Percentiles rank a stretch among this genome's conserved stretches.
Evolutionary conservation across 1,284 basidiomycete species (phyloP).

Genomic region (Austroboletus novae-zelandiae): DNA sequence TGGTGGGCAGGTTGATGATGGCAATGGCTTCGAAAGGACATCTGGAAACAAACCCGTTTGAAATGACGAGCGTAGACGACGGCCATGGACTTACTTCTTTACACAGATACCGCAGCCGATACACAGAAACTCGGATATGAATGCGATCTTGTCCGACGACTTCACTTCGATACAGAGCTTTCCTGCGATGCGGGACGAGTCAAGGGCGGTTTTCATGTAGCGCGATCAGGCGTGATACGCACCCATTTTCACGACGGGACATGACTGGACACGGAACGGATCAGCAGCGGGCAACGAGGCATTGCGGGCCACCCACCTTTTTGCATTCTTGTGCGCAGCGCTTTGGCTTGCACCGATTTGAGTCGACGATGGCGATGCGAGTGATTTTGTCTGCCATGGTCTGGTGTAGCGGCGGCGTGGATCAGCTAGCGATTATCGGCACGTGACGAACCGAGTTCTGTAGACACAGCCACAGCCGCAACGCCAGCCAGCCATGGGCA

Average conservation of each 20-base stretch:
- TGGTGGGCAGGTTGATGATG: conserved; percentile 97
- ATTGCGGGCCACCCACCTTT: conserved; percentile 51
- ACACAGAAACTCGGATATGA: conserved; percentile 95
- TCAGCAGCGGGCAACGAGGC: neutral
- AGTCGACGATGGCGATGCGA: conserved; percentile 91
- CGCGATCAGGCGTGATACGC: conserved; percentile 28
- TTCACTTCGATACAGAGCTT: conserved; percentile 98
- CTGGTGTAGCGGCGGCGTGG: neutral
- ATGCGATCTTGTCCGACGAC: conserved; percentile 90
- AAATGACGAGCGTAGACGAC: conserved; percentile 8
- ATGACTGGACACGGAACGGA: conserved; percentile 57
- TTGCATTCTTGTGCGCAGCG: conserved; percentile 90
- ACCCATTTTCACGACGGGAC: conserved; percentile 99
- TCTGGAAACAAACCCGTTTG: conserved; percentile 41
- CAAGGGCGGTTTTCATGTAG: neutral
- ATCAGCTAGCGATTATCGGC: neutral
- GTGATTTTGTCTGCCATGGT: conserved; percentile 88
- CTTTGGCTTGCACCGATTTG: conserved; percentile 93
- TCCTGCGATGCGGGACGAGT: conserved; percentile 44
- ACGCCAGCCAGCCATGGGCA: conserved; percentile 41
- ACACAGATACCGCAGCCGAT: conserved; percentile 99
- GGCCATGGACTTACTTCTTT: conserved; percentile 73
- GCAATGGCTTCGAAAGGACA: conserved; percentile 97
- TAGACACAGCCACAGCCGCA: conserved; percentile 11
- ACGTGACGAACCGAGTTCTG: conserved; percentile 13